Evolutionary conservation across 805 yeast species (phyloP), one percentile per base, ranked within the genome.

Genomic region (Candida maris): DNA sequence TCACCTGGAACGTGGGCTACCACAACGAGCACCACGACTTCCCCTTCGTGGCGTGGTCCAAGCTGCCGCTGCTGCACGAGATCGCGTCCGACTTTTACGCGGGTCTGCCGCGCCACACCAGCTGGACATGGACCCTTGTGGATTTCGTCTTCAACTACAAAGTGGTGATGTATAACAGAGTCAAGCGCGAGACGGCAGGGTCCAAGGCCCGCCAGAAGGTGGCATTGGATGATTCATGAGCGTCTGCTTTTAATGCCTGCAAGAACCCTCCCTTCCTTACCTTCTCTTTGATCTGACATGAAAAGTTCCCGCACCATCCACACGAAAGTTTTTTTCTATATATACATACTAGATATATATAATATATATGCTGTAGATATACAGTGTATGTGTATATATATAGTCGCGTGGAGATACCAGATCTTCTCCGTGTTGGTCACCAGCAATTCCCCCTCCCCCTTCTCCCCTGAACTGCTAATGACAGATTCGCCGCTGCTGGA

Each of bases 1-100:
- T 89, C 45, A 85, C 93, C 1, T 88, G 95, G 91, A 88, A 88
- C 51, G 96, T 87, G 6, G 97, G 97, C 2, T 78, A 85, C 56
- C 97, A 88, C 61, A 87, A 85, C 52, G 97, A 88, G 61, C 97
- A 88, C 60, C 97, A 88, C 56, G 97, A 88, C 63, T 88, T 88
- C 70, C 97, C 97, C 1, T 88, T 80, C 57, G 73, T 88, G 49
- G 91, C 96, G 1, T 88, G 97, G 97, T 74, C 93, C 1, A 75
- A 78, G 44, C 65, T 88, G 32, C 85, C 84, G 23, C 63, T 71
- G 35, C 64, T 88, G 26, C 70, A 81, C 37, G 56, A 61, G 31
- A 73, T 85, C 21, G 96, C 96, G 3, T 56, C 70, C 16, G 97
- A 88, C 51, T 88, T 84, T 54, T 88, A 88, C 57, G 82, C 75